phyloP scores from a whole-genome alignment of 2,329 filamentous ascomycete species.

The Calonectria fujianensis region DNA sequence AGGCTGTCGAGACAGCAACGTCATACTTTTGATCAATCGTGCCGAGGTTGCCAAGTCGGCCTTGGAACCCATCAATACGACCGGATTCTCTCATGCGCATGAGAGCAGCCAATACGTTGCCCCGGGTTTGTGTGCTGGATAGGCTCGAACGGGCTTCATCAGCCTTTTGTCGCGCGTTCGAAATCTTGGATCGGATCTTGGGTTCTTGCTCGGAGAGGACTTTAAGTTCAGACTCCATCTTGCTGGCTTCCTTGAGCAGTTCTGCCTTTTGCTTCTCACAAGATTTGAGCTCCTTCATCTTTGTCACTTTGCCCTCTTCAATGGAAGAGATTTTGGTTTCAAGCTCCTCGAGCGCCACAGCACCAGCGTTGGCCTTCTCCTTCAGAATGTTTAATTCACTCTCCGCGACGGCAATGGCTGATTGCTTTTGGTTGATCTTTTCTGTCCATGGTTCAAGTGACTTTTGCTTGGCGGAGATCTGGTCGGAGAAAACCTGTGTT shows the following conservation, averaged over 20 bases:
- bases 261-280: conserved; percentile 83
- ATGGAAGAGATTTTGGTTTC: conserved; percentile 86
- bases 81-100: conserved; percentile 98
- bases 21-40: conserved; percentile 96
- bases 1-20: conserved; percentile 98
- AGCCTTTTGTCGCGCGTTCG: conserved; percentile 92
- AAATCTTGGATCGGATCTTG: conserved; percentile 87
- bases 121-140: conserved; percentile 91
- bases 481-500: conserved; percentile 93
- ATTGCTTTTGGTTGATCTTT: conserved; percentile 97
- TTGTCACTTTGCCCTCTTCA: conserved; percentile 81
- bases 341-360: conserved; percentile 88
- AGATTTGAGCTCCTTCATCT: conserved; percentile 83
- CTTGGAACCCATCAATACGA: conserved; percentile 97
- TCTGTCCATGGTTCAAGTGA: conserved; percentile 96
- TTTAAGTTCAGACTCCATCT: conserved; percentile 82
- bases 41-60: conserved; percentile 93
- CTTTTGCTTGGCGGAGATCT: conserved; percentile 95
- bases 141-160: conserved; percentile 96
- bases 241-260: conserved; percentile 84
- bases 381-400: conserved; percentile 94
- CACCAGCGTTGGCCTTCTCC: conserved; percentile 91
- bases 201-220: conserved; percentile 86
- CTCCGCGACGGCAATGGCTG: conserved; percentile 93
- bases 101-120: conserved; percentile 91